Conservation (phyloP, 345 rosid species). For the Syzygium aqueum region DNA sequence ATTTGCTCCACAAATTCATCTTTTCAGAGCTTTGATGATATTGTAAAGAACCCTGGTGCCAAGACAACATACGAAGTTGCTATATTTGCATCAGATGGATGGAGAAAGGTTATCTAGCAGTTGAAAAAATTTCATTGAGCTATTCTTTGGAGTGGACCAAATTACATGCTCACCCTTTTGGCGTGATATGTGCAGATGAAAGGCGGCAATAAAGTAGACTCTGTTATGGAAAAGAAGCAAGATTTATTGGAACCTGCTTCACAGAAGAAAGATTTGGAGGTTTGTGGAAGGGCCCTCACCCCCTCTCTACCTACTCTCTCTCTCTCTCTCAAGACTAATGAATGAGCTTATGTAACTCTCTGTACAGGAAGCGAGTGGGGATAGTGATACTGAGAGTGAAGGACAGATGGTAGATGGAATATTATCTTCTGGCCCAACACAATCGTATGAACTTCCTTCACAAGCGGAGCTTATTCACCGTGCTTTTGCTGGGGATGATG, state of each 20-base stretch:
- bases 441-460: constrained; percentile 66
- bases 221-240: constrained; percentile 16
- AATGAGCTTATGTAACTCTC: background rate
- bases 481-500: constrained; percentile 95
- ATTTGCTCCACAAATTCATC: background rate
- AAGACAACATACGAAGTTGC: constrained; percentile 80
- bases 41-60: constrained; percentile 34
- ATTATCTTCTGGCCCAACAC: constrained; percentile 38
- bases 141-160: background rate
- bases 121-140: background rate
- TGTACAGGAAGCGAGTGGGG: constrained; percentile 35
- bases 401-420: constrained; percentile 74
- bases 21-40: constrained; percentile 40
- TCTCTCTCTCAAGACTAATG: background rate
- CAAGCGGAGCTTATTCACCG: constrained; percentile 78
- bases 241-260: constrained; percentile 11
- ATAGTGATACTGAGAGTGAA: constrained; percentile 48
- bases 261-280: constrained; percentile 34
- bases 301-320: background rate
- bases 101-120: constrained; percentile 54
- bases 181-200: background rate
- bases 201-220: constrained; percentile 19
- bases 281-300: background rate
- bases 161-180: background rate
- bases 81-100: constrained; percentile 54